Conservation (phyloP, 257 asterid genomes). For the Linaria vulgaris region DNA sequence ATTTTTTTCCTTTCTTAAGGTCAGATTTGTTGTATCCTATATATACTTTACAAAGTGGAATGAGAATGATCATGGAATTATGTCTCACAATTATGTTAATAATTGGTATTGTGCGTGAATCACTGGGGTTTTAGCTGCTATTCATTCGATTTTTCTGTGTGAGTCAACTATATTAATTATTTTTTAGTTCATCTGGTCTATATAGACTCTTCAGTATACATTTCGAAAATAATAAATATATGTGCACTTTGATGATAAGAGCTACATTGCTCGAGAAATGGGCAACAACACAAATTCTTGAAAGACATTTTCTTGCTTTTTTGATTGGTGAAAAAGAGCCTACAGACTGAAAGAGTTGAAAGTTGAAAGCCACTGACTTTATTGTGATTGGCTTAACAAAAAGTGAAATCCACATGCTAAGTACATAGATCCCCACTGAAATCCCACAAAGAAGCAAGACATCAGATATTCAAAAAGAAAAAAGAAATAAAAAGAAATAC, state of each 20-base stretch:
- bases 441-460: constrained; percentile 21
- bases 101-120: no score
- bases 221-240: background rate
- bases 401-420: constrained; percentile 31
- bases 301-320: constrained; percentile 13
- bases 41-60: no score
- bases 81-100: no score
- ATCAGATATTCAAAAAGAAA: background rate
- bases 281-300: constrained; percentile 14
- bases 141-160: no score
- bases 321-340: constrained; percentile 18
- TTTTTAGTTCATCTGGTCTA: no score
- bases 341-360: constrained; percentile 22
- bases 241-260: constrained; percentile 2
- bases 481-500: background rate
- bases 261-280: constrained; percentile 14
- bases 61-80: no score
- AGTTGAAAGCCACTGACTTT: constrained; percentile 23
- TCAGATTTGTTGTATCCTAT: no score
- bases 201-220: no score
- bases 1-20: no score
- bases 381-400: constrained; percentile 23
- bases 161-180: no score
- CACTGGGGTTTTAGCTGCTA: no score
- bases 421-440: constrained; percentile 41